Evolutionary conservation across 1,139 yeast genomes (phyloP).

Genomic region (Pichia sp.): DNA sequence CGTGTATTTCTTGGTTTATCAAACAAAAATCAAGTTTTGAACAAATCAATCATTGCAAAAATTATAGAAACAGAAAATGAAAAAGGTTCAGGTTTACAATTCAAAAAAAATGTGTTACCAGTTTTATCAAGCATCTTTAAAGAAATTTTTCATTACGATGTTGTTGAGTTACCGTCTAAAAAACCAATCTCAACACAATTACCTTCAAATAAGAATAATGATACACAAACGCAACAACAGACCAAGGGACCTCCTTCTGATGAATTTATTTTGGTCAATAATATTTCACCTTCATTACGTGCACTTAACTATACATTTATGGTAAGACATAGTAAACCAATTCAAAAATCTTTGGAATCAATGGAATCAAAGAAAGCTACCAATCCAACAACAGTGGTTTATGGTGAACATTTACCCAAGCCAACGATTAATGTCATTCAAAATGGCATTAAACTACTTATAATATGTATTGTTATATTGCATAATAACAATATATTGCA

Average conservation of each 20-base stretch:
- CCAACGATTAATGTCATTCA: constrained; percentile 24
- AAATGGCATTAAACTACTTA: constrained; percentile 29
- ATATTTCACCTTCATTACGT: constrained; percentile 18
- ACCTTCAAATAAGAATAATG: not conserved
- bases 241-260: constrained; percentile 11
- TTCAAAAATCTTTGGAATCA: constrained; percentile 12
- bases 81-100: constrained; percentile 22
- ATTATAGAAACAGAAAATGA: constrained; percentile 26
- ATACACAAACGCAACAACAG: not conserved
- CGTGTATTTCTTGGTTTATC: constrained; percentile 25
- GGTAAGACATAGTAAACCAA: constrained; percentile 12
- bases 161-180: constrained; percentile 22
- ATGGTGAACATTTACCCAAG: constrained; percentile 19
- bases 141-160: constrained; percentile 21
- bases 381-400: not conserved
- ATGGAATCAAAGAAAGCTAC: constrained; percentile 2
- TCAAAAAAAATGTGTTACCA: constrained; percentile 22
- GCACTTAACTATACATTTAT: constrained; percentile 20
- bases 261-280: constrained; percentile 24
- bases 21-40: constrained; percentile 23
- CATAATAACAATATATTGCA: constrained; percentile 32
- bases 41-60: constrained; percentile 22
- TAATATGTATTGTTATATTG: constrained; percentile 29
- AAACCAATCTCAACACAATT: not conserved
- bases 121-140: constrained; percentile 9